Conservation (phyloP, 768 basidiomycete genomes). For the Rhodotorula diobovata region DNA sequence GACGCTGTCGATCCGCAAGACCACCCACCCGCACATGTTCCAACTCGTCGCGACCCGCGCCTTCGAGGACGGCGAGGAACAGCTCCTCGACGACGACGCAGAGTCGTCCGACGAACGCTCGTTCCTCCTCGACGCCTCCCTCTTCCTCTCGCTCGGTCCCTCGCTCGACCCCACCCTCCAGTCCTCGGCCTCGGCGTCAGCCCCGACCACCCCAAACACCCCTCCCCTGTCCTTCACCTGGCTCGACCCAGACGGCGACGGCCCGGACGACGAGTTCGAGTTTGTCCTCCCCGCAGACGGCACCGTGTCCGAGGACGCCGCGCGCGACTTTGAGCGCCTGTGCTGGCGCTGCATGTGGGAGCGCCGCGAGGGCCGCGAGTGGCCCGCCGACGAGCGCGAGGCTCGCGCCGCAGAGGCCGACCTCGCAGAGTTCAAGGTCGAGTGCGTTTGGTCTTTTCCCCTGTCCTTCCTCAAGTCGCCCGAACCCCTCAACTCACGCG, state of each 20-base stretch:
- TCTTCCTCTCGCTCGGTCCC: slow-evolving; percentile 63
- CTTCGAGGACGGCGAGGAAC: slow-evolving; percentile 94
- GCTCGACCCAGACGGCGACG: slow-evolving; percentile 77
- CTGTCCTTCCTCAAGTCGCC: slow-evolving; percentile 45
- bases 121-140: slow-evolving; percentile 83
- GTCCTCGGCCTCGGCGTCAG: slow-evolving; percentile 17
- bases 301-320: slow-evolving; percentile 50
- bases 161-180: slow-evolving; percentile 49
- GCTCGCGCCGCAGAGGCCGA: slow-evolving; percentile 48
- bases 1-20: slow-evolving; percentile 83
- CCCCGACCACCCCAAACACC: slow-evolving; percentile 45
- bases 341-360: slow-evolving; percentile 97
- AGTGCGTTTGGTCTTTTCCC: slow-evolving; percentile 54
- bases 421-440: slow-evolving; percentile 69
- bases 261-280: slow-evolving; percentile 81
- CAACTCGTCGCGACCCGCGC: slow-evolving; percentile 94
- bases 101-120: slow-evolving; percentile 78
- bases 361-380: slow-evolving; percentile 67
- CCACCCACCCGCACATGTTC: slow-evolving; percentile 60
- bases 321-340: slow-evolving; percentile 84
- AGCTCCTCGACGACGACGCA: slow-evolving; percentile 80
- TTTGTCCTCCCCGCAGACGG: slow-evolving; percentile 69
- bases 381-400: slow-evolving; percentile 65
- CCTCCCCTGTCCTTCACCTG: slow-evolving; percentile 80
- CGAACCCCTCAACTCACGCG: no score